Base-by-base conservation (phyloP, 345 rosid species). In the Jatropha curcas region DNA sequence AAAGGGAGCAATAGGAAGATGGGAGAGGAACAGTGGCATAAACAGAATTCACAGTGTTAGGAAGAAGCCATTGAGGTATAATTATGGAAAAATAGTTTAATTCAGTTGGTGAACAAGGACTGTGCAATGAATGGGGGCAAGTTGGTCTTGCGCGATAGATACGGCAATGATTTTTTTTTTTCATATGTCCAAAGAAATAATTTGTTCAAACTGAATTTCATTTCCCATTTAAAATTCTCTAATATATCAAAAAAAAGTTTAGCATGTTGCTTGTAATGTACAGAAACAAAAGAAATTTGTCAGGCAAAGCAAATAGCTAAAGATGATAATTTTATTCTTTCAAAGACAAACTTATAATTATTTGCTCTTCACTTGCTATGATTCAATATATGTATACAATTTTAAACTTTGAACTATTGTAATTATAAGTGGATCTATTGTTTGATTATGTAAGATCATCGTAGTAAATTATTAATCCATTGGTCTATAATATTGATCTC, bases 61-160 rank as follows among this genome's bases (percentile, higher is more conserved):
- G 92, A 58, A 86, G 76, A 71, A 91, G 92, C 96, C 92, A 3
- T 69, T 89, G 67, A 12, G 83, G 56, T 91, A 88, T 71, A 85
- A 86, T 74, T 91, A 86, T 22, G 94, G 88, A 20, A 86, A 88
- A 70, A 79, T 86, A 1, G 84, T 89, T n/a, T 53, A 76, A 84
- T 74, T 85, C 94, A 17, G 88, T 88, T 46, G 88, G 85, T 4
- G 97, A 91, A 79, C 97, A 89, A 79, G 97, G 88, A 0, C 24
- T 91, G 58, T 89, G 97, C 46, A 71, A n/a, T 74, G 65, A 91
- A 89, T 81, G 82, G 84, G 12, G 86, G 88, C 46, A 83, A 78
- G 60, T 82, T 89, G 68, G 84, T 88, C 27, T 80, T 83, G 14
- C 88, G 97, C 65, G 92, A 91, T 78, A 82, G 73, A 51, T 70